phyloP scores from a whole-genome alignment of 805 yeast genomes.

The Lachancea meyersii region DNA sequence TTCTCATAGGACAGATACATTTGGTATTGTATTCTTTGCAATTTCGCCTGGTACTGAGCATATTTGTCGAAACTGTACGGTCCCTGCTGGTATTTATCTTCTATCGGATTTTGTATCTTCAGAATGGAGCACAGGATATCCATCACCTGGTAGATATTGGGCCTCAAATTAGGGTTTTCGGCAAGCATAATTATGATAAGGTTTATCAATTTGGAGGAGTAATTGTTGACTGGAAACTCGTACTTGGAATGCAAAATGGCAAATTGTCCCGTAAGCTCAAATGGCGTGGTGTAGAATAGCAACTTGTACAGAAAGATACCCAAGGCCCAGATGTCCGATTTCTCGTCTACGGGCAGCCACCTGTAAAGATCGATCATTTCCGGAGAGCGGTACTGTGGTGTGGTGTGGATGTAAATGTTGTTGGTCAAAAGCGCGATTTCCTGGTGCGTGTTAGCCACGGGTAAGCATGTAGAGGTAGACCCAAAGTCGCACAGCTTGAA shows the following conservation, averaged over 20 bases:
- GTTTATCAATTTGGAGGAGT: conserved; percentile 64
- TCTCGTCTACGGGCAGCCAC: conserved; percentile 81
- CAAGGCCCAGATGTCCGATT: conserved; percentile 93
- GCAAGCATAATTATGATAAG: conserved; percentile 74
- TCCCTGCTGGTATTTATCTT: conserved; percentile 41
- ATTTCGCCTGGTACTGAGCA: conserved; percentile 41
- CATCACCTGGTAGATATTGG: conserved; percentile 78
- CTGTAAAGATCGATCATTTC: conserved; percentile 90
- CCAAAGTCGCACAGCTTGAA: conserved; percentile 94
- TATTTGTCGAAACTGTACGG: conserved; percentile 52
- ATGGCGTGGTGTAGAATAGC: conserved; percentile 91
- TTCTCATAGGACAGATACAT: conserved; percentile 24
- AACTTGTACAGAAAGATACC: conserved; percentile 88
- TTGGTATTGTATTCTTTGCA: conserved; percentile 25
- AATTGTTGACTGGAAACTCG: conserved; percentile 70
- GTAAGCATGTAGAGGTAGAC: conserved; percentile 50
- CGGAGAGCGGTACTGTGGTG: conserved; percentile 93
- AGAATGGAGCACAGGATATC: conserved; percentile 56
- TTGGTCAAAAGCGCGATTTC: conserved; percentile 71
- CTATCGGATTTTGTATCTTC: conserved; percentile 47
- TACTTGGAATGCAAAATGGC: conserved; percentile 82
- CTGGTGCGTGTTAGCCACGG: conserved; percentile 66
- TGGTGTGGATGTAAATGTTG: conserved; percentile 83
- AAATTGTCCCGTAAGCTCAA: conserved; percentile 75
- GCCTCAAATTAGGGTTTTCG: conserved; percentile 76